phyloP scores from a whole-genome alignment of 768 basidiomycete species.

The Brasilioporus rufonigricans region DNA sequence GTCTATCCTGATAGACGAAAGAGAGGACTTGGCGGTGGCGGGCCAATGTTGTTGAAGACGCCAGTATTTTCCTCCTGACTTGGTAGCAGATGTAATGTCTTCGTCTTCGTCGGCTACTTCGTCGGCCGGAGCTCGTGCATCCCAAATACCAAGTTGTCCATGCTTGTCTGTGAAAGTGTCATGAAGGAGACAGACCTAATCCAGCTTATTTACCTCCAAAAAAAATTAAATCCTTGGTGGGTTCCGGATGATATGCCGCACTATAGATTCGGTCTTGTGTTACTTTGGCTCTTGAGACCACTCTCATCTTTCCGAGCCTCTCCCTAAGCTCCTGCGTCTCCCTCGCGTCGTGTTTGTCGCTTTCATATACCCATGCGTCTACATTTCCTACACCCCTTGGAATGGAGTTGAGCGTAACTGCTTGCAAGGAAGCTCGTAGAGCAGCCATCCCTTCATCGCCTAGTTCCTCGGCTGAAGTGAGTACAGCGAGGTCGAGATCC shows the following conservation, averaged over 20 bases:
- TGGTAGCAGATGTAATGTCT: slow-evolving; percentile 37
- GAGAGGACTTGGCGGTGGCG: slow-evolving; percentile 72
- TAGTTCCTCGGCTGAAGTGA: slow-evolving; percentile 49
- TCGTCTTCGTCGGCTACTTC: slow-evolving; percentile 67
- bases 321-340: slow-evolving; percentile 55
- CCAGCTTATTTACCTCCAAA: slow-evolving; percentile 59
- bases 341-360: slow-evolving; percentile 43
- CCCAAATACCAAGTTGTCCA: slow-evolving; percentile 84
- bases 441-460: slow-evolving; percentile 43
- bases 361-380: slow-evolving; percentile 52
- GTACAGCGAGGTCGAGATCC: slow-evolving; percentile 56
- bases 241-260: slow-evolving; percentile 78
- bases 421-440: slow-evolving; percentile 46
- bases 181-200: background rate
- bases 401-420: slow-evolving; percentile 35
- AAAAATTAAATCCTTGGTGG: slow-evolving; percentile 79
- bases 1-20: slow-evolving; percentile 76
- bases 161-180: slow-evolving; percentile 63
- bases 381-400: slow-evolving; percentile 41
- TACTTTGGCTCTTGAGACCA: slow-evolving; percentile 80
- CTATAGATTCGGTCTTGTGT: slow-evolving; percentile 73
- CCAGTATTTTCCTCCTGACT: slow-evolving; percentile 78
- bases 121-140: slow-evolving; percentile 67
- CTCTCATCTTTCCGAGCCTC: slow-evolving; percentile 52
- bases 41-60: slow-evolving; percentile 84